phyloP scores from a whole-genome alignment of 331 rosid species.

The Stylosanthes scabra region DNA sequence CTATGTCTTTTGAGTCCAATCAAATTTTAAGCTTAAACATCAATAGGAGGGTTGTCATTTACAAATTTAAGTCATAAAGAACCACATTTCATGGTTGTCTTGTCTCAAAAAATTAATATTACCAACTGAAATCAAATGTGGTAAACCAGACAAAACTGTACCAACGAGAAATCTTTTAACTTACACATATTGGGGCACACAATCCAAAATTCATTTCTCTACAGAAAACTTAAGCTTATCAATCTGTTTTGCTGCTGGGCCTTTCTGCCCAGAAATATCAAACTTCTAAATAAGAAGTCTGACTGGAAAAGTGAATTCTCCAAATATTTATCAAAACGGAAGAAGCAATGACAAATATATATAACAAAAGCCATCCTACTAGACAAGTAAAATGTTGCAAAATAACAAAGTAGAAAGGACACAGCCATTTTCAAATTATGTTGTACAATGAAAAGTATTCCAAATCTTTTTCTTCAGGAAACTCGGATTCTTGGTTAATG shows the following conservation, averaged over 20 bases:
- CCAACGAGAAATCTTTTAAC: conserved; percentile 2
- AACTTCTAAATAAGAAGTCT: not conserved
- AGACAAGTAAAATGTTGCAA: conserved; percentile 24
- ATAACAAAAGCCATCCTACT: conserved; percentile 24
- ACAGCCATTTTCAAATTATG: conserved; percentile 15
- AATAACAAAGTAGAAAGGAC: not conserved
- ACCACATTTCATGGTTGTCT: conserved; percentile 23
- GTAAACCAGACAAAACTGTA: conserved; percentile 18
- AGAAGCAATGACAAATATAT: conserved; percentile 14
- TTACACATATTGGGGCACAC: conserved; percentile 7
- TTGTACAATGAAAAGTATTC: conserved; percentile 9
- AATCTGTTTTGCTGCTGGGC: conserved; percentile 19
- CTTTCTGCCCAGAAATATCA: conserved; percentile 30
- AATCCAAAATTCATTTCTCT: too few species aligned
- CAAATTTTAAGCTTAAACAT: too few species aligned
- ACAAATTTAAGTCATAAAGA: conserved; percentile 29
- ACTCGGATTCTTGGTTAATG: conserved; percentile 19
- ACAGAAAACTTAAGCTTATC: conserved; percentile 22
- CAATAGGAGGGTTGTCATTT: conserved; percentile 26
- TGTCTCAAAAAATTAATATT: conserved; percentile 10
- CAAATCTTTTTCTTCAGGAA: conserved; percentile 34
- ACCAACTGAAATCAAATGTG: conserved; percentile 22
- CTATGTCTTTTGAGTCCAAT: too few species aligned
- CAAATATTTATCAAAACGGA: conserved; percentile 7
- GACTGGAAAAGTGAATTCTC: conserved; percentile 8